Evolutionary conservation across 2,329 filamentous ascomycete genomes (phyloP), one percentile per base, ranked within the genome.

Genomic region (Xylaria sp.): DNA sequence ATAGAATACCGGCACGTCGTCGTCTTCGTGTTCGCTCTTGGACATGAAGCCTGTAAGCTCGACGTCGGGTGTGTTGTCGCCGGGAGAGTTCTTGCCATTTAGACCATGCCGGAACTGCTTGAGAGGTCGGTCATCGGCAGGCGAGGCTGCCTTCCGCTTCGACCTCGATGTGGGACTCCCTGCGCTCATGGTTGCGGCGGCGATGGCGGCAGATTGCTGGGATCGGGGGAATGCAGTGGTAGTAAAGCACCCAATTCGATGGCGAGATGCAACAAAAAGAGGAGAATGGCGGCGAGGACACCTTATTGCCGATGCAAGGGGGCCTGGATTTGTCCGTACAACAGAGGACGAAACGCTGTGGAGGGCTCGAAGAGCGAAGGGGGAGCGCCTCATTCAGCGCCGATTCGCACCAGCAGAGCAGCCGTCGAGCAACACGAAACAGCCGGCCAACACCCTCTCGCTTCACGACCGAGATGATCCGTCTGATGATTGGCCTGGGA

Each of bases 81-180:
- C 84, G 51, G 82, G 82, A 10, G 84, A 84, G n/a, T 82, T 77
- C 75, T 84, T 86, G 73, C 84, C 84, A 72, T 86, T 87, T 32
- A 79, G 72, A n/a, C 51, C 64, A 44, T 79, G 75, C 59, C 82
- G 81, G 52, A 81, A 79, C 70, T 84, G 82, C 75, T 84, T 84
- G 28, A 80, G 77, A 20, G 81, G 81, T 41, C 82, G 80, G 34
- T 80, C 79, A 39, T 82, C 81, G 52, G 82, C 78, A 50, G 83
- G 79, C 69, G 81, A 81, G 44, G 83, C 81, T 37, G 83, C 84
- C 69, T 88, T 88, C 76, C 86, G 84, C 81, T 88, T 88, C 69
- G 81, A 80, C 77, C 84, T 82, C 70, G 81, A 78, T 48, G 81
- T 80, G 44, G 79, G 75, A 68, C 78, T 77, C 64, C 80, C 74